Evolutionary conservation across 306 rosid species (phyloP).

Genomic region (Aeschynomene evenia): DNA sequence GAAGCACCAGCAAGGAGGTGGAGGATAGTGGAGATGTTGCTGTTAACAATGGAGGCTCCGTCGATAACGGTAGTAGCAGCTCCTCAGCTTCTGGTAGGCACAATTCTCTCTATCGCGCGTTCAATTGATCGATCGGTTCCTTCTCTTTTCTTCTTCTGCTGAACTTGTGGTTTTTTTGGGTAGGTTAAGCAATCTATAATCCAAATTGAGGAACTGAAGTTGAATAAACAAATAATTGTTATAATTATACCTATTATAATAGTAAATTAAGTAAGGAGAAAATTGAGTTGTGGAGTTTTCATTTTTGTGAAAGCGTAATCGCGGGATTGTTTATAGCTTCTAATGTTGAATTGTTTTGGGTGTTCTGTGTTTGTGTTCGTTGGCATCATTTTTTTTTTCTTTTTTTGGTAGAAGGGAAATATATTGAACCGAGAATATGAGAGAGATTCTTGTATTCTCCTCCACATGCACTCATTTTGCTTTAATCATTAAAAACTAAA

Average conservation of each 20-base stretch:
- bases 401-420: neutral
- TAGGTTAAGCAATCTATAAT: neutral
- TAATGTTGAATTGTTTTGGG: neutral
- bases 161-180: conserved; percentile 13
- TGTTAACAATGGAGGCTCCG: conserved; percentile 31
- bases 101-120: neutral
- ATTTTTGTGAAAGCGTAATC: neutral
- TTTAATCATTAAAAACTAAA: too few species aligned
- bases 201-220: neutral
- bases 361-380: neutral
- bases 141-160: conserved; percentile 5
- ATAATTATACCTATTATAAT: too few species aligned
- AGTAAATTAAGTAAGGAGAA: neutral
- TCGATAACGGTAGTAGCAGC: conserved; percentile 32
- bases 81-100: conserved; percentile 55
- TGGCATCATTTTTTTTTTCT: neutral
- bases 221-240: neutral
- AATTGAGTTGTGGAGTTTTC: neutral
- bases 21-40: conserved; percentile 11
- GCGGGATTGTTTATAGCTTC: neutral
- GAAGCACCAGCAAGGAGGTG: conserved; percentile 35
- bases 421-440: neutral
- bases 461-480: too few species aligned
- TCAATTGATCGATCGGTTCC: neutral
- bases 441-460: too few species aligned